Conservation (phyloP, 2,329 filamentous ascomycete species). For the Stromatinia cepivora region DNA sequence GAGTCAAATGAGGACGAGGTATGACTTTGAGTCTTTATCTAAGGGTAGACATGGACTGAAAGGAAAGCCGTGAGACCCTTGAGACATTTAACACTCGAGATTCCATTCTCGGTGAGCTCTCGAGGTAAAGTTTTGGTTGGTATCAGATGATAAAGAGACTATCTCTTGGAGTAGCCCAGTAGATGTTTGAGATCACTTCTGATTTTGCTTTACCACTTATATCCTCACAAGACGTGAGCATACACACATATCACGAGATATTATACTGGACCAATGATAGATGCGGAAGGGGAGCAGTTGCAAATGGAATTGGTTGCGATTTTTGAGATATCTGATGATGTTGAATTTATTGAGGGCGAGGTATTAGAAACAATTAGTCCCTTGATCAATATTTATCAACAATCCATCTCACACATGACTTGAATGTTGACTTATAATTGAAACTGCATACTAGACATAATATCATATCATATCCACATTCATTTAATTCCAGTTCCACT, state of each 20-base stretch:
- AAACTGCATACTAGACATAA: not conserved
- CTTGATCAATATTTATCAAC: not conserved
- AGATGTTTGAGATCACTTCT: not conserved
- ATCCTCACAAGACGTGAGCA: constrained; percentile 23
- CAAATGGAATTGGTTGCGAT: not conserved
- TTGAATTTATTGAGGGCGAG: not conserved
- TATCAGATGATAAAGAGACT: not conserved
- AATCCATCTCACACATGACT: not conserved
- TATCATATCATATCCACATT: not conserved
- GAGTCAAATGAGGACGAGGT: not conserved
- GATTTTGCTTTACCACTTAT: constrained; percentile 2
- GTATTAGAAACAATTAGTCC: not conserved
- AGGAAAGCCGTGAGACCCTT: not conserved
- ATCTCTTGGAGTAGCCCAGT: not conserved
- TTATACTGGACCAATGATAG: not conserved
- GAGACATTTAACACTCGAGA: not conserved
- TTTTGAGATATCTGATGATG: not conserved
- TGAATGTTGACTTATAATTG: not conserved
- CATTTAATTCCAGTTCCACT: constrained; percentile 9
- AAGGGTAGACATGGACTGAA: not conserved
- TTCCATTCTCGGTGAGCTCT: not conserved
- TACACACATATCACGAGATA: constrained; percentile 28
- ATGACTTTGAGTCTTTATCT: not conserved
- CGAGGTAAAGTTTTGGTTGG: not conserved
- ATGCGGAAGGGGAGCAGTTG: not conserved